A percentile compares a stretch with the other conserved stretches of the same genome.
Evolutionary conservation across 495 filamentous ascomycete species (phyloP).

Genomic region (Hypomontagnella monticulosa): DNA sequence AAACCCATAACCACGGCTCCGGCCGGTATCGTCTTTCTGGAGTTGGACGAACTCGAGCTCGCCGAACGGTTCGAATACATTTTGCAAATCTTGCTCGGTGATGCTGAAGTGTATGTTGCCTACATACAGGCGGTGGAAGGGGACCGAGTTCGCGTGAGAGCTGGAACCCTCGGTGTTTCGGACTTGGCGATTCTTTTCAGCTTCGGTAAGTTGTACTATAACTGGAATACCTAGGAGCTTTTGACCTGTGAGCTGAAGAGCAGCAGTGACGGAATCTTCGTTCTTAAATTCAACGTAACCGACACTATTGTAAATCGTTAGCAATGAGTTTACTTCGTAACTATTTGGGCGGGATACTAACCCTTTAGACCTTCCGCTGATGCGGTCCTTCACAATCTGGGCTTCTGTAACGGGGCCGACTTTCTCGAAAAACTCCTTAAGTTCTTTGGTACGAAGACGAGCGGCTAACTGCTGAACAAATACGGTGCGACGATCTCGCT

Average conservation of each 20-base stretch:
- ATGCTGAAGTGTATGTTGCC: constrained; percentile 99
- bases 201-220: constrained; percentile 97
- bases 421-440: constrained; percentile 96
- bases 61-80: constrained; percentile 97
- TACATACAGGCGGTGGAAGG: constrained; percentile 98
- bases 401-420: constrained; percentile 96
- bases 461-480: constrained; percentile 98
- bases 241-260: constrained; percentile 98
- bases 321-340: background rate
- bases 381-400: constrained; percentile 98
- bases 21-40: constrained; percentile 90
- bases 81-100: constrained; percentile 94
- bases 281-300: constrained; percentile 99
- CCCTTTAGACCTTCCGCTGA: constrained; percentile 98
- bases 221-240: constrained; percentile 98
- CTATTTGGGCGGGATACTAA: constrained; percentile 56
- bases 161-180: constrained; percentile 78
- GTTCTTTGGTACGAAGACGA: constrained; percentile 88
- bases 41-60: constrained; percentile 97
- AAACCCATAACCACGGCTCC: constrained; percentile 97
- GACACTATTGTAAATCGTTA: constrained; percentile 67
- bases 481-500: constrained; percentile 94
- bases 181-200: constrained; percentile 98
- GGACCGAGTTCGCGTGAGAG: constrained; percentile 74
- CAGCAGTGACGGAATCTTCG: constrained; percentile 91